A percentile compares a stretch with the other conserved stretches of the same genome.
Conservation (phyloP, 768 basidiomycete species). For the Cystobasidium ongulense region DNA sequence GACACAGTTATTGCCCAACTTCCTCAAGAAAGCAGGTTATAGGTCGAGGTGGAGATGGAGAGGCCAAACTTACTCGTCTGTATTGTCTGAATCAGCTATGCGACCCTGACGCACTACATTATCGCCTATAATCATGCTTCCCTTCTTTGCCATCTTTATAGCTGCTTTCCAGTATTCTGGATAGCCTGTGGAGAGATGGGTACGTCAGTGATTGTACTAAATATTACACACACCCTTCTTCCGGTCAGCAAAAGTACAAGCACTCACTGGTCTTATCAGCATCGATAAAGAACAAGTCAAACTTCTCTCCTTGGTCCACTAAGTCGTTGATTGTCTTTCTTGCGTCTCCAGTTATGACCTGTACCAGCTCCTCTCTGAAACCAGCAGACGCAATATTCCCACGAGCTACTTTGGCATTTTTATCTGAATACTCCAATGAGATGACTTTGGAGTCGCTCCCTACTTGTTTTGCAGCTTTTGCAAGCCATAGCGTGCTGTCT, state of each 20-base stretch:
- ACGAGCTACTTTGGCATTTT: conserved; percentile 24
- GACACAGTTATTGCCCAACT: too few relatives aligned
- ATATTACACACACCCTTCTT: not conserved
- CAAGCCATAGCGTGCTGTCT: conserved; percentile 20
- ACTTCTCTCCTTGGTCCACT: not conserved
- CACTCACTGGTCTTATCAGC: conserved; percentile 24
- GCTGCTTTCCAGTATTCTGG: conserved; percentile 9
- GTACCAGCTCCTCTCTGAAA: not conserved
- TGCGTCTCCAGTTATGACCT: conserved; percentile 5
- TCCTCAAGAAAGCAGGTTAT: too few relatives aligned
- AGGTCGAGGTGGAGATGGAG: too few relatives aligned
- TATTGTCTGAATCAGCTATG: conserved; percentile 10
- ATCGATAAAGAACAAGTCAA: conserved; percentile 28
- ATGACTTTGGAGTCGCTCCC: conserved; percentile 2
- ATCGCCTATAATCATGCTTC: conserved; percentile 18
- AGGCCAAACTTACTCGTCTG: conserved; percentile 10
- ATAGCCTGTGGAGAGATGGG: conserved; percentile 2
- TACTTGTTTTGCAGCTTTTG: not conserved
- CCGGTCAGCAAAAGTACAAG: not conserved
- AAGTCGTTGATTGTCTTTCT: not conserved
- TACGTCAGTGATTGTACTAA: not conserved
- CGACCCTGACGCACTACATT: conserved; percentile 23
- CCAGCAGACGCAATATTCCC: conserved; percentile 12
- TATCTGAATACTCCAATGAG: conserved; percentile 9
- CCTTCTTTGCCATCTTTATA: conserved; percentile 3